A percentile compares a stretch with the other conserved stretches of the same genome.
Evolutionary conservation across 1,284 basidiomycete genomes (phyloP).

Genomic region (Tylopilus orsonianus): DNA sequence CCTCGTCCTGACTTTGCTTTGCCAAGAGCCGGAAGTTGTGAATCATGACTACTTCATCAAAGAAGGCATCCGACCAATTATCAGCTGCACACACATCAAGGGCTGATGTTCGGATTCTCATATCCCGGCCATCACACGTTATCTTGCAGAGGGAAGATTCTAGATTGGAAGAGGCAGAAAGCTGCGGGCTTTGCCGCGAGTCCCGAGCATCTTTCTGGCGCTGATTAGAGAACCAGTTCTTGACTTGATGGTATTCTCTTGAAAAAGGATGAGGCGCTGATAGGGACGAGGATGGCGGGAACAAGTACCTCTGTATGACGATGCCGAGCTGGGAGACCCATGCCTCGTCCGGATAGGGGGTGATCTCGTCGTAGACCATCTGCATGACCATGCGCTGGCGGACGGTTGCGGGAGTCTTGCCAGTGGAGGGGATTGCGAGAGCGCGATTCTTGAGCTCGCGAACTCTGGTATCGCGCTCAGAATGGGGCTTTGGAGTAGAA

Average conservation of each 20-base stretch:
- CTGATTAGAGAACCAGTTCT: slow-evolving; percentile 63
- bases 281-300: not conserved
- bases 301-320: slow-evolving; percentile 46
- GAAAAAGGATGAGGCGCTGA: slow-evolving; percentile 14
- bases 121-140: slow-evolving; percentile 42
- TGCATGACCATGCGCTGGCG: slow-evolving; percentile 52
- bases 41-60: slow-evolving; percentile 56
- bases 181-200: slow-evolving; percentile 38
- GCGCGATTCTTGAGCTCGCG: slow-evolving; percentile 44
- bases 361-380: slow-evolving; percentile 60
- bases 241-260: slow-evolving; percentile 56
- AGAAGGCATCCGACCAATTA: slow-evolving; percentile 56
- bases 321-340: slow-evolving; percentile 49
- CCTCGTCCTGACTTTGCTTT: slow-evolving; percentile 37
- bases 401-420: slow-evolving; percentile 56
- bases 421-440: slow-evolving; percentile 48
- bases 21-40: slow-evolving; percentile 45
- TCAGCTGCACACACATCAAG: slow-evolving; percentile 38
- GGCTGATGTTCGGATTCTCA: slow-evolving; percentile 47
- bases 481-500: slow-evolving; percentile 19
- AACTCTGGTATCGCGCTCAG: slow-evolving; percentile 33
- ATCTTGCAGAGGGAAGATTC: slow-evolving; percentile 37
- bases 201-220: slow-evolving; percentile 46
- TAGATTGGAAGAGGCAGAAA: slow-evolving; percentile 27
- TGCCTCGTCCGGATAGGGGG: slow-evolving; percentile 55